These are phyloP conservation scores for Naumovozyma castellii DNA, from an alignment of 805 yeast species.

Conservation along the genomic window DNA sequence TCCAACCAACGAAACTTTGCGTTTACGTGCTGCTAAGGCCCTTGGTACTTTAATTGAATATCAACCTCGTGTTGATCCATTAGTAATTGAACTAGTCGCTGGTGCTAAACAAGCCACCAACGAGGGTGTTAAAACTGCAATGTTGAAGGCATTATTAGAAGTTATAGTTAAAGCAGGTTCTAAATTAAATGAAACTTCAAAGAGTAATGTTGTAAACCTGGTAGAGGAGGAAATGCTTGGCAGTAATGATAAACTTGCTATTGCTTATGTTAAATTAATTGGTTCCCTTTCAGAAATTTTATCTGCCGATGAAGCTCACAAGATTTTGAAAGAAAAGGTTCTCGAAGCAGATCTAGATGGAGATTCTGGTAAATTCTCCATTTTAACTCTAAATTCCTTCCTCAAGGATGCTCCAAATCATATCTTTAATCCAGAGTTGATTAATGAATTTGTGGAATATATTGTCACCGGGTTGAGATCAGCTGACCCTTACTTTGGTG, in stretches of 20 bases:
- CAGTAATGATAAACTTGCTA: constrained; percentile 52
- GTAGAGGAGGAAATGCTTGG: constrained; percentile 60
- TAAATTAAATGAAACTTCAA: constrained; percentile 66
- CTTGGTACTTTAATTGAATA: constrained; percentile 78
- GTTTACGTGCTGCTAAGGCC: constrained; percentile 82
- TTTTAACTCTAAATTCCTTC: constrained; percentile 69
- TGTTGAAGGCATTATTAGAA: constrained; percentile 75
- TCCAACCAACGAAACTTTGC: constrained; percentile 56
- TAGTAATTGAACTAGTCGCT: constrained; percentile 70
- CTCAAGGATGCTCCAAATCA: constrained; percentile 66
- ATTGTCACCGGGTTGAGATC: constrained; percentile 38
- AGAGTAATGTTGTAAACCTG: constrained; percentile 54
- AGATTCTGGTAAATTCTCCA: constrained; percentile 48
- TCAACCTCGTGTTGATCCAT: constrained; percentile 90
- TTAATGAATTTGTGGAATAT: constrained; percentile 41
- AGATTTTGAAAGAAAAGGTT: constrained; percentile 51
- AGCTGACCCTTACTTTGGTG: constrained; percentile 46
- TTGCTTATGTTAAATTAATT: constrained; percentile 67
- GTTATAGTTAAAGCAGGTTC: constrained; percentile 73
- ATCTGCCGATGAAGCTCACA: constrained; percentile 51
- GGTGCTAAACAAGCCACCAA: constrained; percentile 63
- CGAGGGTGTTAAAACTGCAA: constrained; percentile 70
- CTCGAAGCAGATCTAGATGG: constrained; percentile 36
- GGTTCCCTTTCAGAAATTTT: constrained; percentile 69
- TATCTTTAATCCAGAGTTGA: constrained; percentile 44